Evolutionary conservation across 371 early-diverging fungal species (phyloP), one percentile per base, ranked within the genome.

Genomic region (Coemansia sp.): DNA sequence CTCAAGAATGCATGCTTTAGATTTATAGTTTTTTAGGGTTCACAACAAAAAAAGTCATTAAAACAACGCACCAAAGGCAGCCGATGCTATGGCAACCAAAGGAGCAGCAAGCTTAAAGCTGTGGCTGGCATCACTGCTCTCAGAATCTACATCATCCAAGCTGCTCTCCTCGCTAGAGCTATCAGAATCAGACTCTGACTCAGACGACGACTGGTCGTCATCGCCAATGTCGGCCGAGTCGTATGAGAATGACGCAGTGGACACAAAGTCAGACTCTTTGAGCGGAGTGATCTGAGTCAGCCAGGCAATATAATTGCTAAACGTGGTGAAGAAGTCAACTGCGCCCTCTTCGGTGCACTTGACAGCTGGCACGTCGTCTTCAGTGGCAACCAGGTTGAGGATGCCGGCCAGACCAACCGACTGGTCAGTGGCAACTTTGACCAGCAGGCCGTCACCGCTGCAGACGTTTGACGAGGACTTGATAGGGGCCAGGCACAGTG

Each of bases 241-340:
- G 27, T 70, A 74, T 27, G 63, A 40, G 57, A 68, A 72, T 13
- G 62, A 37, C 6, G 68, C 72, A 8, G 66, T 65, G 6, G 77
- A 71, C 51, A 72, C 64, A 65, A 77, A 66, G 54, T 62, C 69
- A 4, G 59, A 34, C 40, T 68, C 55, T 47, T 71, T 61, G 52
- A 77, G 63, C 26, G 77, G 66, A 22, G 77, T 68, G 16, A 68
- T 40, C 60, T 77, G 72, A 18, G 77, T 77, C 42, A 77, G 52
- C 77, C 77, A 77, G 60, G 59, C 37, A 21, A 77, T 21, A 37
- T 77, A 77, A 72, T 77, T 77, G 64, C 39, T 61, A 11, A 77
- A 65, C 8, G 77, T 72, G 11, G 77, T 77, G 48, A 72, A 77
- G 27, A 51, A 77, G 39, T 77, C 72, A 14, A 42, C 59, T 4